Conservation (phyloP, 164 flowering plant species). For the Kingdonia uniflora region DNA sequence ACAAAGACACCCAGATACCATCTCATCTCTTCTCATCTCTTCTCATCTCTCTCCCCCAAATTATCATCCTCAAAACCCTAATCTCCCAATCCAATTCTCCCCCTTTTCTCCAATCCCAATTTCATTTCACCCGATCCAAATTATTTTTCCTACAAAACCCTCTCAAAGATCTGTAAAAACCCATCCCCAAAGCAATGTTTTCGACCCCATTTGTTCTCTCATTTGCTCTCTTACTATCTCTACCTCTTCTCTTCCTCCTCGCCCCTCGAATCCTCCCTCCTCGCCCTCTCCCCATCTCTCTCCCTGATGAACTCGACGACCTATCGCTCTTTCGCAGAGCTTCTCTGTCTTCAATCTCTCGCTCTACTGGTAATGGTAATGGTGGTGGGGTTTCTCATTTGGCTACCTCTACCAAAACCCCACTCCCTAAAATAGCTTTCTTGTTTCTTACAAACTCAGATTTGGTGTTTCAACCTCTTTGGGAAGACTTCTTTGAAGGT, state of each 20-base stretch:
- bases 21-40: too few relatives aligned
- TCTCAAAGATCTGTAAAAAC: too few relatives aligned
- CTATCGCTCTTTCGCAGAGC: constrained; percentile 65
- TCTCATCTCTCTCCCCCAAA: too few relatives aligned
- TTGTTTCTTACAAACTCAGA: constrained; percentile 79
- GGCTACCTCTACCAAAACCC: constrained; percentile 11
- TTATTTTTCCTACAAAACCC: too few relatives aligned
- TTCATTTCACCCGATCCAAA: too few relatives aligned
- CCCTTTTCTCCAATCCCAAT: too few relatives aligned
- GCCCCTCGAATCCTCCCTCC: constrained; percentile 50
- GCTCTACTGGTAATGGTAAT: too few relatives aligned
- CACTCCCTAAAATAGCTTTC: constrained; percentile 68
- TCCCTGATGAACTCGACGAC: constrained; percentile 69
- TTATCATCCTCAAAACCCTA: too few relatives aligned
- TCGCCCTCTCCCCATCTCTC: constrained; percentile 32
- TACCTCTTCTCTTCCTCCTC: constrained; percentile 45
- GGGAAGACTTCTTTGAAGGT: constrained; percentile 60
- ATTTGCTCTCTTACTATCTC: constrained; percentile 40
- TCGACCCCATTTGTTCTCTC: constrained; percentile 37
- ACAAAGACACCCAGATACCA: too few relatives aligned
- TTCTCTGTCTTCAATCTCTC: too few relatives aligned
- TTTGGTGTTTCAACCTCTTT: constrained; percentile 65
- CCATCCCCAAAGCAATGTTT: constrained; percentile 15
- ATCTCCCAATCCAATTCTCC: too few relatives aligned
- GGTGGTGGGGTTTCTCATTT: too few relatives aligned